Base-by-base conservation (phyloP, 495 filamentous ascomycete genomes). In the Alectoria sarmentosa region DNA sequence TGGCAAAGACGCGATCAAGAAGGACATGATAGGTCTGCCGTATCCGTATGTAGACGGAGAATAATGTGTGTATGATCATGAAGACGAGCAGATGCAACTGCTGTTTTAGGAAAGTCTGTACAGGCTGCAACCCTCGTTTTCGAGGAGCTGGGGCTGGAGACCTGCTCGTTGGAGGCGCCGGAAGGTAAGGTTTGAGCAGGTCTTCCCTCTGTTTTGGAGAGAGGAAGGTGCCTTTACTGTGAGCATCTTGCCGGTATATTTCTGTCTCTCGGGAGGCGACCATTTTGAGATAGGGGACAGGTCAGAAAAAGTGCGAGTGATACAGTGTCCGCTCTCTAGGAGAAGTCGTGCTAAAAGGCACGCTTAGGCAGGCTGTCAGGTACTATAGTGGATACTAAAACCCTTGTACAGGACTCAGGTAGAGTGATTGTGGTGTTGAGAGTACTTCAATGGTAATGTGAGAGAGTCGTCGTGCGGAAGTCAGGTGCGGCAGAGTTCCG, bases 41-140 rank as follows among this genome's bases (percentile, higher is more conserved):
- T 55, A 92, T 74, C 39, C 90, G 90, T 57, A 96, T 83, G 70
- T 94, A 92, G 68, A 97, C 78, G 2, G 88, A 89, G 77, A 96
- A 97, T 71, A 96, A 71, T 58, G 86, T 77, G 69, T 97, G 90
- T 60, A 95, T 83, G 46, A 90, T 62, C 55, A 82, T 80, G 75
- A 88, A 95, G 61, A 90, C 74, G 23, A 93, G 69, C 26, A 84
- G 70, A 74, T 96, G 83, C 42, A 93, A 69, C 67, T 87, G 84
- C 7, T 76, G 81, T 63, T 77, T 83, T 42, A 95, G 65, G 68
- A 92, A 89, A 28, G 82, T 84, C 65, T 88, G 83, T 30, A 93
- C 77, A 30, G 88, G 78, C 26, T 71, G 80, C 46, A 56, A 64
- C 70, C 58, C 69, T 69, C 8, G 65, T 65, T 73, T 76, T 67